Evolutionary conservation across 1,284 basidiomycete genomes (phyloP).

Genomic region (Heterobasidion occidentale): DNA sequence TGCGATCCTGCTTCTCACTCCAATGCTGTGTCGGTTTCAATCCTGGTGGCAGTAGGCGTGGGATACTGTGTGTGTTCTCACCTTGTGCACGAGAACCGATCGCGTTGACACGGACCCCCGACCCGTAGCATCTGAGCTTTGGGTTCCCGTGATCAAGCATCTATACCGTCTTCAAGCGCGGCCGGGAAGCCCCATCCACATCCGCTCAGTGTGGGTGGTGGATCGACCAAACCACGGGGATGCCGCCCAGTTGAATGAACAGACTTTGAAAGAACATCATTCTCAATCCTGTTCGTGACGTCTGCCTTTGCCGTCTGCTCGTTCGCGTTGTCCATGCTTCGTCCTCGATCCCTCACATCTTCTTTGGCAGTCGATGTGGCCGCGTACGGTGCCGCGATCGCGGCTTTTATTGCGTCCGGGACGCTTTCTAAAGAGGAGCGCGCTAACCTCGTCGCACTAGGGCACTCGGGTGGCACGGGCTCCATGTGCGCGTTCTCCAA

Average conservation of each 20-base stretch:
- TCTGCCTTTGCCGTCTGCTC: not conserved
- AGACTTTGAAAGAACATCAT: slow-evolving; percentile 8
- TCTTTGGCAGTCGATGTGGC: not conserved
- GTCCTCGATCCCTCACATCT: not conserved
- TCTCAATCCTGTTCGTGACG: not conserved
- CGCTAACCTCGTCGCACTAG: not conserved
- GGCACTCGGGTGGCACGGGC: not conserved
- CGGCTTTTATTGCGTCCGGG: not conserved
- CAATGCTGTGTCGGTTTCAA: not conserved
- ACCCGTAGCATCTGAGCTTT: not conserved
- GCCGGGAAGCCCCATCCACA: not conserved
- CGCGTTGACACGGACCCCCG: not conserved
- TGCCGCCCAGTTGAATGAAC: slow-evolving; percentile 35
- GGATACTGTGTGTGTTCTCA: not conserved
- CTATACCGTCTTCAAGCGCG: not conserved
- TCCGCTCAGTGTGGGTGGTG: not conserved
- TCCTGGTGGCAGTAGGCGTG: not conserved
- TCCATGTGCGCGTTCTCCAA: not conserved
- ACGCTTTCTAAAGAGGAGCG: not conserved
- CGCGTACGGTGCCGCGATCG: not conserved
- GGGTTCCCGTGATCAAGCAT: slow-evolving; percentile 1
- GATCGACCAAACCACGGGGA: slow-evolving; percentile 39
- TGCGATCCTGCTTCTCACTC: not conserved
- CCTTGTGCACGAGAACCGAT: not conserved
- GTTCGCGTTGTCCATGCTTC: not conserved